These are phyloP conservation scores for Oryza glaberrima DNA, from an alignment of 176 grass and related monocot species.

Conservation along the genomic window DNA sequence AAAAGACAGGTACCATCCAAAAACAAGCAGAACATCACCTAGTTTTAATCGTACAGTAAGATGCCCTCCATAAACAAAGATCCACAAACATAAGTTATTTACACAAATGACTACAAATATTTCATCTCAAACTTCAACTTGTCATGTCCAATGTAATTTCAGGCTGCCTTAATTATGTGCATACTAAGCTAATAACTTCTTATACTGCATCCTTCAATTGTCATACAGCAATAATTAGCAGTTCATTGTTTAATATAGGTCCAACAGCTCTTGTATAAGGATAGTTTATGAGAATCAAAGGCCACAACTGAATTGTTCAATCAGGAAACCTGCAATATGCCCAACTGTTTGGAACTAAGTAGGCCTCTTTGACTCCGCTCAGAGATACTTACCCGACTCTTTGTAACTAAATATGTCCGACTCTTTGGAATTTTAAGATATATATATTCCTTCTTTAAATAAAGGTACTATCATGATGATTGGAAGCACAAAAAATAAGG, in stretches of 20 bases:
- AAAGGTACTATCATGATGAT: neutral
- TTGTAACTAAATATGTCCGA: no score
- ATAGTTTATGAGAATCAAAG: neutral
- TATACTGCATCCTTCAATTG: neutral
- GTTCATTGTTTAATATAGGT: neutral
- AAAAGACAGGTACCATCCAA: constrained; percentile 25
- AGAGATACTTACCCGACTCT: neutral
- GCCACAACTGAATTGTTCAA: neutral
- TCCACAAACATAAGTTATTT: constrained; percentile 19
- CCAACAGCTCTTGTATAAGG: neutral
- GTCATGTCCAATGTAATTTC: neutral
- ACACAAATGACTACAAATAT: neutral
- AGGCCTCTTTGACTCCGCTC: neutral
- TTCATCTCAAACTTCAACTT: constrained; percentile 4
- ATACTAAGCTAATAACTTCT: neutral
- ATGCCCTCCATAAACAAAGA: constrained; percentile 10
- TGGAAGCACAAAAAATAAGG: neutral
- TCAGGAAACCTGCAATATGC: neutral
- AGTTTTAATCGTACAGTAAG: neutral
- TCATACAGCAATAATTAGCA: neutral
- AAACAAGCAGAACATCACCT: neutral
- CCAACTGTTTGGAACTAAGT: neutral
- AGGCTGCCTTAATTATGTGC: neutral
- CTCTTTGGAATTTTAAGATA: neutral
- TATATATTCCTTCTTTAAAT: neutral